Percentiles rank a stretch among this genome's conserved stretches.
These are phyloP conservation scores for Coffea eugenioides DNA, from an alignment of 257 asterid species.

Conservation along the genomic window DNA sequence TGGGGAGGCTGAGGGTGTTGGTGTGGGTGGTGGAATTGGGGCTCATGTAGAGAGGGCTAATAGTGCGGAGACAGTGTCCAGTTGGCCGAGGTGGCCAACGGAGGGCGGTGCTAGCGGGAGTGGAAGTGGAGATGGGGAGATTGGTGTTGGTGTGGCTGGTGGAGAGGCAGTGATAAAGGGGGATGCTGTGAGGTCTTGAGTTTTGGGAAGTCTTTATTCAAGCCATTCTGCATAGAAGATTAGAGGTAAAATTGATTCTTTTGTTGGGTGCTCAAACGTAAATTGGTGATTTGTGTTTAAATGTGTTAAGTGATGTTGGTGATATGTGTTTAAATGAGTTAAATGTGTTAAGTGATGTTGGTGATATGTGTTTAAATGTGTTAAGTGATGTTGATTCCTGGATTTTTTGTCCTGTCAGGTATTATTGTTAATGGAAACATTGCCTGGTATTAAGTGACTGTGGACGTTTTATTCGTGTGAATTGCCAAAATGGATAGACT, in stretches of 20 bases:
- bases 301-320: not conserved
- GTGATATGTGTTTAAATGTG: not conserved
- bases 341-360: not conserved
- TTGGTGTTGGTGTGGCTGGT: slow-evolving; percentile 20
- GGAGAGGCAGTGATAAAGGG: slow-evolving; percentile 16
- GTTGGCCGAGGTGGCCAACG: slow-evolving; percentile 62
- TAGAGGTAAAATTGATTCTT: slow-evolving; percentile 6
- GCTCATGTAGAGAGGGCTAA: slow-evolving; percentile 52
- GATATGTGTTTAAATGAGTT: too few species aligned
- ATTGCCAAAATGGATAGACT: not conserved
- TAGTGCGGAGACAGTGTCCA: slow-evolving; percentile 70
- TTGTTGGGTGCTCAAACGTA: not conserved
- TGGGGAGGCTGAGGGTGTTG: slow-evolving; percentile 60
- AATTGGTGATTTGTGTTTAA: not conserved
- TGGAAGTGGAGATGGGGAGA: slow-evolving; percentile 45
- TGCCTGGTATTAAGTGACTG: slow-evolving; percentile 2
- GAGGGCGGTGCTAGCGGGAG: slow-evolving; percentile 51
- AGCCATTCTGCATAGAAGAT: slow-evolving; percentile 2
- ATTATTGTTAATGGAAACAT: not conserved
- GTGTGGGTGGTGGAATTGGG: slow-evolving; percentile 52
- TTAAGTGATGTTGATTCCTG: not conserved
- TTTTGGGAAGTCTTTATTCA: not conserved
- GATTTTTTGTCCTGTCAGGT: too few species aligned
- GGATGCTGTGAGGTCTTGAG: slow-evolving; percentile 17
- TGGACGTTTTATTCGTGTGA: not conserved